Percentiles rank a stretch among this genome's conserved stretches.
phyloP scores from a whole-genome alignment of 1,284 basidiomycete genomes.

The Malassezia equina region DNA sequence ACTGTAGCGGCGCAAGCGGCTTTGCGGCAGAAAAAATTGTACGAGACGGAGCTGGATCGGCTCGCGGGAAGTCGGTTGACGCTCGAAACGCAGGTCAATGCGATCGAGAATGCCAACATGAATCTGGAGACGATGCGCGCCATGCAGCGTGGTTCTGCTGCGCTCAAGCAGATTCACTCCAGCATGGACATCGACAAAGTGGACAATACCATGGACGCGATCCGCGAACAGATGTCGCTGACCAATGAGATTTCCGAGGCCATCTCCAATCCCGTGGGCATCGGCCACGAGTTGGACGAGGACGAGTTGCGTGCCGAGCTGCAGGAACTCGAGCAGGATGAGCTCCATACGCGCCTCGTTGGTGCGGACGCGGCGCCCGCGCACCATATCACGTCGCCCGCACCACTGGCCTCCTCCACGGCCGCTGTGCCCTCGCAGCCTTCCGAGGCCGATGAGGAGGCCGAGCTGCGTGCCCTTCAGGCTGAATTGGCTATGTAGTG shows the following conservation, averaged over 20 bases:
- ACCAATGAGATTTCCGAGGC: conserved; percentile 92
- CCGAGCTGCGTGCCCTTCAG: conserved; percentile 81
- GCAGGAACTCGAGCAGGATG: conserved; percentile 80
- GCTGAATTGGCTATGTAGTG: conserved; percentile 55
- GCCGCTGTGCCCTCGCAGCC: conserved; percentile 23
- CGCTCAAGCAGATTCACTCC: conserved; percentile 81
- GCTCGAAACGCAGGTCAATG: conserved; percentile 90
- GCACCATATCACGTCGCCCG: conserved; percentile 56
- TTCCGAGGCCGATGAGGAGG: conserved; percentile 58
- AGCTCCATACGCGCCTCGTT: conserved; percentile 73
- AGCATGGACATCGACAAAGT: conserved; percentile 81
- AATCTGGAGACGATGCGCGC: conserved; percentile 96
- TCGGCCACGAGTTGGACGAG: conserved; percentile 64
- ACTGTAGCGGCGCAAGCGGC: conserved; percentile 54
- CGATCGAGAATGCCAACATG: conserved; percentile 92
- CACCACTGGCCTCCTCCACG: conserved; percentile 26
- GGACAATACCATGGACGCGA: conserved; percentile 77
- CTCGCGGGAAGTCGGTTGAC: conserved; percentile 79
- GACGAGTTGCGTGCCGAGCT: conserved; percentile 75
- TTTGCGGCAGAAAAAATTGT: conserved; percentile 86
- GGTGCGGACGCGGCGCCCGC: conserved; percentile 83
- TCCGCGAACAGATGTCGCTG: conserved; percentile 84
- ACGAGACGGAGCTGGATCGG: conserved; percentile 77
- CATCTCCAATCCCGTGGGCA: conserved; percentile 69
- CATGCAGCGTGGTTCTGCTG: conserved; percentile 91